Evolutionary conservation across 2,329 filamentous ascomycete species (phyloP).

Genomic region (Xylariaceae sp.): DNA sequence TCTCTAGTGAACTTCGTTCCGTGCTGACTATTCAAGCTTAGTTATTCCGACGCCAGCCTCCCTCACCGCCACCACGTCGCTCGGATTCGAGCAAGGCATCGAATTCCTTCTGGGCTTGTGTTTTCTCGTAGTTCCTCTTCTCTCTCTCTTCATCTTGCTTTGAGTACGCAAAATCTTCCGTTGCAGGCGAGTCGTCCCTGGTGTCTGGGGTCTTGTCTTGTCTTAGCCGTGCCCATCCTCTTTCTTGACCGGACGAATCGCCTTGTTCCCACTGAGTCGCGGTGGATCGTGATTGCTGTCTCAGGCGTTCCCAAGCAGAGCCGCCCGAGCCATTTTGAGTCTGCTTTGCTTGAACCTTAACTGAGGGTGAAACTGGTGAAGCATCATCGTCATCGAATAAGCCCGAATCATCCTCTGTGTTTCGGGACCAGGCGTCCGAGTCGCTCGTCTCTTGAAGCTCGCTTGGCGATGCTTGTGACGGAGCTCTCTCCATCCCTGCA

Average conservation of each 20-base stretch:
- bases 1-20: neutral
- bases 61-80: conserved; percentile 26
- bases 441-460: neutral
- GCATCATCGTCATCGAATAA: conserved; percentile 43
- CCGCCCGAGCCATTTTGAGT: conserved; percentile 24
- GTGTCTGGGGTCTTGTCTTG: conserved; percentile 30
- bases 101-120: conserved; percentile 54
- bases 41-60: conserved; percentile 12
- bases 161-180: conserved; percentile 41
- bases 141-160: conserved; percentile 42
- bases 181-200: conserved; percentile 21
- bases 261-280: conserved; percentile 26
- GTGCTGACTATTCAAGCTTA: neutral
- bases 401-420: conserved; percentile 21
- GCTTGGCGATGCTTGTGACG: conserved; percentile 4
- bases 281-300: conserved; percentile 39
- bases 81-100: conserved; percentile 53
- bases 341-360: conserved; percentile 28
- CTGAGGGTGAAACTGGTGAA: conserved; percentile 45
- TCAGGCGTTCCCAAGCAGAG: conserved; percentile 51
- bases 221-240: conserved; percentile 31
- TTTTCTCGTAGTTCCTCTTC: conserved; percentile 42
- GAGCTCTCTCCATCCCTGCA: neutral
- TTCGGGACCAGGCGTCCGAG: conserved; percentile 5
- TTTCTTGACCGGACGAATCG: conserved; percentile 35